phyloP scores from a whole-genome alignment of 1,139 yeast genomes.

The Yamadazyma taylorii region DNA sequence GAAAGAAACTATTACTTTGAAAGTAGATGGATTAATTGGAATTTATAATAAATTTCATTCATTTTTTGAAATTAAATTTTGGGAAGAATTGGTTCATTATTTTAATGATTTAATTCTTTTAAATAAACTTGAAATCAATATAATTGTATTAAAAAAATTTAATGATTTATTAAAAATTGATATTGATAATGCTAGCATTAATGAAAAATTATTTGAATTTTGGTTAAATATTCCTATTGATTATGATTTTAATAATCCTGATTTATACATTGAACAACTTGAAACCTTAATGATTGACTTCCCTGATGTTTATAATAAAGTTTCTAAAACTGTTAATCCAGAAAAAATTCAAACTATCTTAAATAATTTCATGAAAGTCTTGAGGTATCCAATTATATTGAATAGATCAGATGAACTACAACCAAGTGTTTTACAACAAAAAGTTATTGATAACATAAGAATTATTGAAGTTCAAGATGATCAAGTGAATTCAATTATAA shows the following conservation, averaged over 20 bases:
- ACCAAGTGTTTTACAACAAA: constrained; percentile 56
- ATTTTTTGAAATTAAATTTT: constrained; percentile 28
- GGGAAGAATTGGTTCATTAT: constrained; percentile 55
- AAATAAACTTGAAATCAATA: constrained; percentile 48
- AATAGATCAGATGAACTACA: constrained; percentile 42
- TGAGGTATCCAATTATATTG: constrained; percentile 67
- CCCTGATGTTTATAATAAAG: constrained; percentile 37
- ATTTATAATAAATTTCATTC: constrained; percentile 42
- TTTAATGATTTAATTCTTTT: constrained; percentile 38
- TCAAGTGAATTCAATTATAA: constrained; percentile 42
- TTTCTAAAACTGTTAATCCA: constrained; percentile 27
- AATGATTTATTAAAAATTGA: constrained; percentile 38
- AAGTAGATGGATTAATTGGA: constrained; percentile 58
- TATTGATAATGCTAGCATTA: constrained; percentile 21
- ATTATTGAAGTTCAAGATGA: constrained; percentile 25
- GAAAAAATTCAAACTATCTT: constrained; percentile 41
- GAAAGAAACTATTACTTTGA: constrained; percentile 57
- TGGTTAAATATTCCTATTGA: constrained; percentile 65
- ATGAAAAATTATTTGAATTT: constrained; percentile 52
- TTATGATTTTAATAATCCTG: constrained; percentile 54
- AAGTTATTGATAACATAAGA: constrained; percentile 42
- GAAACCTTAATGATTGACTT: constrained; percentile 53
- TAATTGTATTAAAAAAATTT: constrained; percentile 53
- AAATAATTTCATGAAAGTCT: constrained; percentile 54
- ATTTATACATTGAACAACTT: constrained; percentile 55